Conservation (phyloP, 2,329 filamentous ascomycete species). For the Botryotinia narcissicola region DNA sequence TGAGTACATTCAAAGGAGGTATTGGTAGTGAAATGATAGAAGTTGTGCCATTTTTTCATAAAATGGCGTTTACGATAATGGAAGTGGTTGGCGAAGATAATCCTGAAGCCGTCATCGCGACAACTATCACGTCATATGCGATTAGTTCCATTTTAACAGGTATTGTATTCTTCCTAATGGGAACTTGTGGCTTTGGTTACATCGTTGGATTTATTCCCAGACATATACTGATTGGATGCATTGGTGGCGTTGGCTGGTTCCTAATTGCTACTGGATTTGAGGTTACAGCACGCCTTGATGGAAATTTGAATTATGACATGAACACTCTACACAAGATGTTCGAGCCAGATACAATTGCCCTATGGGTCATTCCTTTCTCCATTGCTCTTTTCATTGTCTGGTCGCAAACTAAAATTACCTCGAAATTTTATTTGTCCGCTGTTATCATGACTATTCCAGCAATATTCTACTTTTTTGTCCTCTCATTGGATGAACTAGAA, state of each 20-base stretch:
- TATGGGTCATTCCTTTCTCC: constrained; percentile 79
- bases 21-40: constrained; percentile 98
- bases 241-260: constrained; percentile 96
- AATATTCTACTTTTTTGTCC: constrained; percentile 75
- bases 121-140: constrained; percentile 88
- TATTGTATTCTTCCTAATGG: constrained; percentile 87
- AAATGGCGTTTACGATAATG: constrained; percentile 91
- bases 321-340: constrained; percentile 74
- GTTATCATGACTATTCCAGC: constrained; percentile 80
- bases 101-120: constrained; percentile 83
- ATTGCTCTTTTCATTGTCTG: constrained; percentile 75
- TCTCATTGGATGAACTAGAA: constrained; percentile 64
- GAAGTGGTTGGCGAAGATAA: constrained; percentile 73
- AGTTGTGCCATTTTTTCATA: constrained; percentile 97
- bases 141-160: constrained; percentile 90
- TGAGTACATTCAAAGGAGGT: constrained; percentile 85
- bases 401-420: constrained; percentile 71
- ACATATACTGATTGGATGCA: constrained; percentile 94
- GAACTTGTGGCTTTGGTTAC: constrained; percentile 81
- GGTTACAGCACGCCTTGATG: constrained; percentile 84
- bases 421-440: constrained; percentile 79
- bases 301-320: constrained; percentile 78
- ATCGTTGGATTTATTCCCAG: constrained; percentile 96
- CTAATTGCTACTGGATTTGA: constrained; percentile 88
- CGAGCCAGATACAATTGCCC: constrained; percentile 67